phyloP scores from a whole-genome alignment of 768 basidiomycete species.

The Sistotremastrum suecicum region DNA sequence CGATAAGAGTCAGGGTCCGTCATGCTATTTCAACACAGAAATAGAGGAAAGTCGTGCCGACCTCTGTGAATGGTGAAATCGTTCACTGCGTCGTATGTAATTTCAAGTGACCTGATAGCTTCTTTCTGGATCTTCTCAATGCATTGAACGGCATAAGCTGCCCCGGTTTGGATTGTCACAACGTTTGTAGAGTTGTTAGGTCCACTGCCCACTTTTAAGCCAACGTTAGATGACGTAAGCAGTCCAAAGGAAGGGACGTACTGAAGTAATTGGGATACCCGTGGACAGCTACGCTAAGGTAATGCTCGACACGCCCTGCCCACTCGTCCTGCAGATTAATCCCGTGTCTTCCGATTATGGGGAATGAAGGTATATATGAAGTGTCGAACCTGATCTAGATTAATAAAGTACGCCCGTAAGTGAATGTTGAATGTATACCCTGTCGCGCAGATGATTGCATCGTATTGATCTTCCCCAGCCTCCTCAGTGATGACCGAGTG shows the following conservation, averaged over 20 bases:
- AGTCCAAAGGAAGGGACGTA: constrained; percentile 11
- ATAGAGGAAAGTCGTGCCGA: constrained; percentile 7
- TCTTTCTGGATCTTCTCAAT: constrained; percentile 19
- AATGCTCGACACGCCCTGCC: constrained; percentile 14
- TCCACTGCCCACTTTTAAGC: too few species aligned
- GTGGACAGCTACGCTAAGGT: constrained; percentile 16
- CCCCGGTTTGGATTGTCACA: constrained; percentile 13
- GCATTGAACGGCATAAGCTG: constrained; percentile 12
- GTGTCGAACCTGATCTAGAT: constrained; percentile 10
- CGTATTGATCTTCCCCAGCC: too few species aligned
- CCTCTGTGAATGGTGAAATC: constrained; percentile 15
- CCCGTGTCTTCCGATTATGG: constrained; percentile 16
- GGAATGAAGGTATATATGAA: constrained; percentile 7
- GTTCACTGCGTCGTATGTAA: constrained; percentile 14
- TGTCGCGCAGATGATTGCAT: too few species aligned
- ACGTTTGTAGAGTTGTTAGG: not conserved
- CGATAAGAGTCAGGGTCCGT: not conserved
- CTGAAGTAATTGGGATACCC: constrained; percentile 17
- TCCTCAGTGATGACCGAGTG: too few species aligned
- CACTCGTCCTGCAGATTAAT: constrained; percentile 16
- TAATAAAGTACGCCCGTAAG: too few species aligned
- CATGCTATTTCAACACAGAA: too few species aligned
- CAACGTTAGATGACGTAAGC: constrained; percentile 3
- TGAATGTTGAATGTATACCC: too few species aligned
- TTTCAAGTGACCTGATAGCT: constrained; percentile 13